phyloP scores from a whole-genome alignment of 495 filamentous ascomycete species.

The Niebla homalea region DNA sequence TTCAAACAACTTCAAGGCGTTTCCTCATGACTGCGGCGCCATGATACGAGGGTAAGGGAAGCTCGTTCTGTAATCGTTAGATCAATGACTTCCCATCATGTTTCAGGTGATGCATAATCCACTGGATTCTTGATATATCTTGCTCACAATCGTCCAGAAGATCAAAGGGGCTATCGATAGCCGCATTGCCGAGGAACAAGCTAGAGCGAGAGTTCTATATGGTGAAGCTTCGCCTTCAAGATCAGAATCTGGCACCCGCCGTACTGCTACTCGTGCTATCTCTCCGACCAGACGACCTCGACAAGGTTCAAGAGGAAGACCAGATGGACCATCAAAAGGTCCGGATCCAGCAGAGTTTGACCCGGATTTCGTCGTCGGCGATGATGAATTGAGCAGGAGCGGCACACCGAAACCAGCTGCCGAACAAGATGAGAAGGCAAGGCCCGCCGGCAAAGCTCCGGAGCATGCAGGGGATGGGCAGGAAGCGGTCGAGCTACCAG shows the following conservation, averaged over 20 bases:
- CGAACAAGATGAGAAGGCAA: constrained; percentile 19
- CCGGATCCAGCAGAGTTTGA: constrained; percentile 81
- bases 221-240: constrained; percentile 34
- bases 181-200: constrained; percentile 81
- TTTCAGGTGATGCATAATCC: constrained; percentile 30
- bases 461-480: constrained; percentile 5
- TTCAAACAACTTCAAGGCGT: no score
- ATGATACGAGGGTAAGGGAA: no score
- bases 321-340: constrained; percentile 37
- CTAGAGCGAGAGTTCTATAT: constrained; percentile 44
- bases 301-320: constrained; percentile 31
- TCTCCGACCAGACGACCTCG: constrained; percentile 41
- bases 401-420: constrained; percentile 37
- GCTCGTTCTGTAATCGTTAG: no score
- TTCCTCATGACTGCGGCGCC: no score
- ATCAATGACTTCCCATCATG: constrained; percentile 20
- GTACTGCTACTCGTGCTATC: constrained; percentile 34
- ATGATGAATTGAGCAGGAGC: constrained; percentile 42
- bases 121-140: constrained; percentile 1
- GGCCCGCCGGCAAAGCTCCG: constrained; percentile 15
- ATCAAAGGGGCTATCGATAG: constrained; percentile 76
- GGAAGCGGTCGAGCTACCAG: constrained; percentile 47
- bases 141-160: constrained; percentile 39
- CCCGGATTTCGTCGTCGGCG: constrained; percentile 66
- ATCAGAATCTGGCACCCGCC: constrained; percentile 33